Conservation (phyloP, 257 asterid species). For the Lycium ferocissimum region DNA sequence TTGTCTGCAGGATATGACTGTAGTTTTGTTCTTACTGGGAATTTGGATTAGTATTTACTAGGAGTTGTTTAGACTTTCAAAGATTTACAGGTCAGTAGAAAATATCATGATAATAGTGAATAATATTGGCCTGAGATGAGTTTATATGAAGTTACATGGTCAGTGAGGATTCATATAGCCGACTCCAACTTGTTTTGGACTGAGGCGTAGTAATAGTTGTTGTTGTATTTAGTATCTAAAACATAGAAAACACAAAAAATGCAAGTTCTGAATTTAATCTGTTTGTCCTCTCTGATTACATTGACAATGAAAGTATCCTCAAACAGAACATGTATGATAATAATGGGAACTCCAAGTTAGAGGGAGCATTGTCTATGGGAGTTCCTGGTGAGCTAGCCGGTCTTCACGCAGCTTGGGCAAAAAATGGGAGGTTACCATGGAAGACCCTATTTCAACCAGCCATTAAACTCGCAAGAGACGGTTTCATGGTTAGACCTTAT, state of each 20-base stretch:
- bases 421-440: constrained; percentile 82
- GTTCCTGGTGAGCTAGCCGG: constrained; percentile 97
- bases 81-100: not conserved
- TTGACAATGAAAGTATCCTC: constrained; percentile 17
- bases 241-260: not conserved
- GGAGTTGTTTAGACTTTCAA: not conserved
- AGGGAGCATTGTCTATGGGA: constrained; percentile 80
- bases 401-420: constrained; percentile 78
- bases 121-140: not conserved
- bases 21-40: not conserved
- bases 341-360: constrained; percentile 50
- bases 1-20: not conserved
- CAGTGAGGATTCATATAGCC: not conserved
- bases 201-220: not conserved
- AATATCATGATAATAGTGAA: not conserved
- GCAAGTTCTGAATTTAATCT: not conserved
- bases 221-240: not conserved
- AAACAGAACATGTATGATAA: constrained; percentile 79
- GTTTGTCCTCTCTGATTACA: constrained; percentile 8
- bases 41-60: not conserved
- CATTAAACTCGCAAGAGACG: constrained; percentile 76
- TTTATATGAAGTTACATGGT: not conserved
- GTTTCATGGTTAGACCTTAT: constrained; percentile 70
- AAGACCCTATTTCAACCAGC: constrained; percentile 69
- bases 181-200: not conserved